A percentile compares a stretch with the other conserved stretches of the same genome.
Conservation (phyloP, 2,329 filamentous ascomycete genomes). For the Colletotrichum salicis region DNA sequence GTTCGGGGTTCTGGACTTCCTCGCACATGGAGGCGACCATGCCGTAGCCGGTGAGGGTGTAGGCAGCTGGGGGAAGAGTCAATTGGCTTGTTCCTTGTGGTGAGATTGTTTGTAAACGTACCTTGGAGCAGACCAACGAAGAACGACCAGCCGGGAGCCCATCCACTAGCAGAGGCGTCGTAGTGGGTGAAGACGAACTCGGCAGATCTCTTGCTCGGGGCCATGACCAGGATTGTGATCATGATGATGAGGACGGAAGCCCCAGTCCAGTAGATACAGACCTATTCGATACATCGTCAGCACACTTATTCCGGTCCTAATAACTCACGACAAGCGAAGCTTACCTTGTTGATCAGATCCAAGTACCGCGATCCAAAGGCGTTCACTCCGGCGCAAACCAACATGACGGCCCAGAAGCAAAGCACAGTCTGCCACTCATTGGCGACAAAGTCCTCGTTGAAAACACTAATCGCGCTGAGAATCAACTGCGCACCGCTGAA, state of each 20-base stretch:
- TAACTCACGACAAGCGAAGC: neutral
- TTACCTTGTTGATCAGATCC: conserved; percentile 74
- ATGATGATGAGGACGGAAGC: conserved; percentile 65
- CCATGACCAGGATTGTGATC: conserved; percentile 68
- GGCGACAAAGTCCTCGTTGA: conserved; percentile 74
- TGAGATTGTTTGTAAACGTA: neutral
- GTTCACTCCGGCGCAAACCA: conserved; percentile 72
- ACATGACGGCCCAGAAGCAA: conserved; percentile 78
- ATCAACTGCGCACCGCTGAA: conserved; percentile 71
- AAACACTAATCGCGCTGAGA: conserved; percentile 74
- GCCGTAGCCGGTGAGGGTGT: conserved; percentile 73
- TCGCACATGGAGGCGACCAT: conserved; percentile 80
- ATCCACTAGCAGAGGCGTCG: conserved; percentile 72
- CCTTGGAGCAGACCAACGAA: conserved; percentile 75
- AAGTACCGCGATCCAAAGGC: conserved; percentile 69
- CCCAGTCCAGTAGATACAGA: conserved; percentile 79
- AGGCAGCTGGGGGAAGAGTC: conserved; percentile 56
- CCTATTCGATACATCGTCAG: neutral
- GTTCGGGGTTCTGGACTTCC: conserved; percentile 75
- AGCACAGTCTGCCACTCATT: conserved; percentile 77
- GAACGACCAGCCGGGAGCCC: conserved; percentile 77
- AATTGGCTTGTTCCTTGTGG: neutral
- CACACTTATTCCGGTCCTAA: neutral
- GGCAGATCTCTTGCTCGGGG: conserved; percentile 64
- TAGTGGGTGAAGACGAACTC: conserved; percentile 76